A percentile compares a stretch with the other conserved stretches of the same genome.
These are phyloP conservation scores for Crucihimalaya himalaica DNA, from an alignment of 345 rosid genomes.

Conservation along the genomic window DNA sequence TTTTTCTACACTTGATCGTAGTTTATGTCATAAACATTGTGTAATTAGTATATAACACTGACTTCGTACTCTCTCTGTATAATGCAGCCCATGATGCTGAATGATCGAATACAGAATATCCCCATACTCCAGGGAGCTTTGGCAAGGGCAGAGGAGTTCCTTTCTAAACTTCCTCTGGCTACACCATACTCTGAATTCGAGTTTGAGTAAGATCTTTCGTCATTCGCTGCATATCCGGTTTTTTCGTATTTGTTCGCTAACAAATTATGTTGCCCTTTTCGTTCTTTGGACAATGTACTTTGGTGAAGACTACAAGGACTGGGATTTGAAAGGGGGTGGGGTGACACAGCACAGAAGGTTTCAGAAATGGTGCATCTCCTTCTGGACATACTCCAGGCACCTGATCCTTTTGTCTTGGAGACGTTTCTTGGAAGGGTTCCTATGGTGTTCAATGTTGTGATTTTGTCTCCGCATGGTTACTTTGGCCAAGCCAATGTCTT, in stretches of 20 bases:
- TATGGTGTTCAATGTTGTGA: slow-evolving; percentile 66
- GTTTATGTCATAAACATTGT: neutral
- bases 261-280: neutral
- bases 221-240: neutral
- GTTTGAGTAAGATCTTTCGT: slow-evolving; percentile 42
- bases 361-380: slow-evolving; percentile 61
- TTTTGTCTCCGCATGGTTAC: slow-evolving; percentile 64
- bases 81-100: slow-evolving; percentile 59
- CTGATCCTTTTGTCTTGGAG: slow-evolving; percentile 65
- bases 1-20: neutral
- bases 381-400: slow-evolving; percentile 62
- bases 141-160: slow-evolving; percentile 58
- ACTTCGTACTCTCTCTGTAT: neutral
- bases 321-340: slow-evolving; percentile 72
- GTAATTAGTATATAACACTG: neutral
- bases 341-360: slow-evolving; percentile 51
- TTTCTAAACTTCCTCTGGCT: slow-evolving; percentile 48
- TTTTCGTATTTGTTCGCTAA: neutral
- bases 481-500: slow-evolving; percentile 69
- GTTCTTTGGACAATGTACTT: neutral
- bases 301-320: slow-evolving; percentile 50
- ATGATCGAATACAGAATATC: slow-evolving; percentile 52
- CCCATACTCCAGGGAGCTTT: slow-evolving; percentile 53
- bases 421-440: slow-evolving; percentile 66
- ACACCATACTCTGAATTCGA: slow-evolving; percentile 58